Base-by-base conservation (phyloP, 805 yeast species). In the Metschnikowia corniflorae region DNA sequence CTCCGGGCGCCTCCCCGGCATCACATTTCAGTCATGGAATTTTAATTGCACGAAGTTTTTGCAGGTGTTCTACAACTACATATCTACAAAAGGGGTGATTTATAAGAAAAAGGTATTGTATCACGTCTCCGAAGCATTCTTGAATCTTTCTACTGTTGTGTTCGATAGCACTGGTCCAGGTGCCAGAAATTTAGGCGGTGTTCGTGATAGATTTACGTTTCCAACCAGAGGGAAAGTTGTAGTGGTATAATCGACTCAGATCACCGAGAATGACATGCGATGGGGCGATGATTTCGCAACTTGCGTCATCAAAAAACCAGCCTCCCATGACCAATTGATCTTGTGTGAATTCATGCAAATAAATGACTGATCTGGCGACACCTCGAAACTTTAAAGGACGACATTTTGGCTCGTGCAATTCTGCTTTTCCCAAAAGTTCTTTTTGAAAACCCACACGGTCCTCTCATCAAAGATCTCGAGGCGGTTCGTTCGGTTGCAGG, bases 181-280 rank as follows among this genome's bases (percentile, higher is more conserved):
- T 8, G 84, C 93, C 2, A 65, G 65, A 31, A 54, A 58, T 2
- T 60, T 86, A 5, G 78, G 78, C 6, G 93, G 89, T 9, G 86
- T 82, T 13, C 60, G 64, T 15, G 95, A 86, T 51, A 43, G 61
- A 7, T 60, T 63, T 1, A 73, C 81, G 14, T 82, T 78, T 47
- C 91, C 95, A 6, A 77, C 85, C 1, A 66, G 95, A 40, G 95
- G 95, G 5, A 94, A 85, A 53, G 87, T 84, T 17, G 81, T 83
- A 14, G 80, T 83, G 7, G 69, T 84, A 16, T 72, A 68, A 42
- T 86, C 87, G 0, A 87, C 88, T 3, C 83, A 81, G 48, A 65
- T 83, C 42, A 63, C 62, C 22, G 78, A 76, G 48, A 83, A 82
- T 54, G 60, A 58, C 42, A 53, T 77, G 67, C 61, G 76, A 35